Conservation (phyloP, 345 rosid genomes). For the Hibiscus syriacus region DNA sequence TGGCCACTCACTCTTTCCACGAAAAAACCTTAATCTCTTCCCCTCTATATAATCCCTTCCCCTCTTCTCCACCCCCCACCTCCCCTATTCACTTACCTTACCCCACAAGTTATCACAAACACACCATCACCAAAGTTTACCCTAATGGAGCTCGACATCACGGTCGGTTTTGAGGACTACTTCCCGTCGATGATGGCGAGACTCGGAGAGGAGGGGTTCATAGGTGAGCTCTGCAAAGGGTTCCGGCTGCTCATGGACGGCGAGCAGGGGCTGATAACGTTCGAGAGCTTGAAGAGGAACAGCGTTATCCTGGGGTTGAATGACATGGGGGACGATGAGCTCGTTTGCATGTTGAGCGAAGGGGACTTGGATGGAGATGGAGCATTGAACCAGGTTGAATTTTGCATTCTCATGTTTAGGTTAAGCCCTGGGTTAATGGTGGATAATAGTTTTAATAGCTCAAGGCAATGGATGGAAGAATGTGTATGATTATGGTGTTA, state of each 20-base stretch:
- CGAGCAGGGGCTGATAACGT: conserved; percentile 53
- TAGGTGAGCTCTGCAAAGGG: conserved; percentile 50
- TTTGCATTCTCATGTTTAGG: conserved; percentile 52
- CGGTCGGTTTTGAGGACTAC: conserved; percentile 43
- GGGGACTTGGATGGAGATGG: conserved; percentile 66
- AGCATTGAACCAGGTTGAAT: conserved; percentile 52
- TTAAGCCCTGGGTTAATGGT: conserved; percentile 18
- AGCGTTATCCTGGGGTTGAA: conserved; percentile 34
- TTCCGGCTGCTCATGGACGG: conserved; percentile 51
- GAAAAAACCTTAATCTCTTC: conserved; percentile 13
- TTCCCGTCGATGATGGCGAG: conserved; percentile 51
- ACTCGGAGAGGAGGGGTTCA: conserved; percentile 49
- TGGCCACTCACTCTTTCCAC: conserved; percentile 19
- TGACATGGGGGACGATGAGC: conserved; percentile 49
- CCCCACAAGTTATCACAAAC: background rate
- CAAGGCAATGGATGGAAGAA: conserved; percentile 27
- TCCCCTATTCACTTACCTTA: background rate
- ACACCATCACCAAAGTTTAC: background rate
- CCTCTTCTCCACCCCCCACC: background rate
- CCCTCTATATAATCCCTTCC: conserved; percentile 20
- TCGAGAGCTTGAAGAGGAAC: conserved; percentile 61
- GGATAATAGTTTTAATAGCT: conserved; percentile 27
- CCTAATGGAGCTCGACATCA: conserved; percentile 22
- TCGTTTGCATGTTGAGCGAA: conserved; percentile 49
- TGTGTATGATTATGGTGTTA: background rate